These are phyloP conservation scores for Flaveria trinervia DNA, from an alignment of 129 eudicot species.

Conservation along the genomic window DNA sequence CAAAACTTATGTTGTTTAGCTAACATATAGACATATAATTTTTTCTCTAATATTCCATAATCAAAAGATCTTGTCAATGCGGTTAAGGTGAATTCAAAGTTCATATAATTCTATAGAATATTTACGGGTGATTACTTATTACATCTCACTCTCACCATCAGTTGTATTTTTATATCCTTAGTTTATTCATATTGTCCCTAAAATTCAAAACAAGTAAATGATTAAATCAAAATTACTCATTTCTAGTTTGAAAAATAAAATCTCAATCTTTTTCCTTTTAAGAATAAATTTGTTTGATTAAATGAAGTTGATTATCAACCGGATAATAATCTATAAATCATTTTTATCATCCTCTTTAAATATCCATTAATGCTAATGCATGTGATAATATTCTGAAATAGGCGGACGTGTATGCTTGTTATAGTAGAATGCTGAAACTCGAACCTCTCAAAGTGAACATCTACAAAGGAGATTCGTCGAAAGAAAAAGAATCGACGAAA, in stretches of 20 bases:
- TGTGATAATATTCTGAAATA: conserved; percentile 19
- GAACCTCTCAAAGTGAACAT: conserved; percentile 12
- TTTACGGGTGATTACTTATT: no score
- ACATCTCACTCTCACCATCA: no score
- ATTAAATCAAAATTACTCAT: background rate
- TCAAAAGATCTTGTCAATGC: background rate
- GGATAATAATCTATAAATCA: background rate
- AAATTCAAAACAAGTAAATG: background rate
- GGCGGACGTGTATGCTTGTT: conserved; percentile 50
- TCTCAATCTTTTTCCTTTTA: no score
- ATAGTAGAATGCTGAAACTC: conserved; percentile 40
- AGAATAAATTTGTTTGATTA: no score
- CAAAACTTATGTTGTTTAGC: background rate
- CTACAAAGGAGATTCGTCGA: background rate
- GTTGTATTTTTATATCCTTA: no score
- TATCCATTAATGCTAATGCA: background rate
- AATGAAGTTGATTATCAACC: no score
- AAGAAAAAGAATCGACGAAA: conserved; percentile 29
- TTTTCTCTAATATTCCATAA: background rate
- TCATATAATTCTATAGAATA: background rate
- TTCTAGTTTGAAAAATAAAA: background rate
- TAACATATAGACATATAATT: background rate
- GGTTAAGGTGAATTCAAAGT: background rate
- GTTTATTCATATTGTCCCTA: background rate
- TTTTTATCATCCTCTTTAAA: no score